phyloP scores from a whole-genome alignment of 441 rosid genomes.

The Flueggea neowawraea region DNA sequence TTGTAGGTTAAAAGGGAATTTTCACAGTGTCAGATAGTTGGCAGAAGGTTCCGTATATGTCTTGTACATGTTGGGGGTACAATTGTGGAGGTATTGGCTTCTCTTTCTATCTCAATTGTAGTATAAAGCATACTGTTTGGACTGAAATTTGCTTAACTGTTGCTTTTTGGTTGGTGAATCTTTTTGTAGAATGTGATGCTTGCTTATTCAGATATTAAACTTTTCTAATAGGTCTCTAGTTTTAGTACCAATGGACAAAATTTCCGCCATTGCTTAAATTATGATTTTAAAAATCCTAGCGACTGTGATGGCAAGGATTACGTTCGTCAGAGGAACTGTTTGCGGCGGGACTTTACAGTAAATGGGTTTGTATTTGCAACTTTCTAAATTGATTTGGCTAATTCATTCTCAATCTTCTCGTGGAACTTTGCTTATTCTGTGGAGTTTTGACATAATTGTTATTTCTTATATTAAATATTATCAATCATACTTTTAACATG shows the following conservation, averaged over 20 bases:
- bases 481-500: background rate
- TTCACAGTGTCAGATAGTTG: constrained; percentile 68
- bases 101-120: too few species aligned
- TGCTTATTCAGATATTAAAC: too few species aligned
- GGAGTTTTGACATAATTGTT: too few species aligned
- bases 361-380: constrained; percentile 53
- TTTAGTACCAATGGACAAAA: constrained; percentile 43
- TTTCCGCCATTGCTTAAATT: background rate
- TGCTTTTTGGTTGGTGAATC: too few species aligned
- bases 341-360: constrained; percentile 87
- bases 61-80: constrained; percentile 40
- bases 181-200: too few species aligned
- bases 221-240: constrained; percentile 65
- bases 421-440: constrained; percentile 10
- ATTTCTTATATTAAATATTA: too few species aligned
- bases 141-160: too few species aligned
- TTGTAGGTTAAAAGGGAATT: constrained; percentile 61
- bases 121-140: too few species aligned
- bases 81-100: background rate
- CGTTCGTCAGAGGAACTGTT: constrained; percentile 67
- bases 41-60: constrained; percentile 89
- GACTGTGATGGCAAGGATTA: constrained; percentile 56
- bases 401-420: background rate
- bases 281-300: constrained; percentile 28
- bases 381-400: too few species aligned